phyloP scores from a whole-genome alignment of 495 filamentous ascomycete species.

The Penicillium bialowiezense region DNA sequence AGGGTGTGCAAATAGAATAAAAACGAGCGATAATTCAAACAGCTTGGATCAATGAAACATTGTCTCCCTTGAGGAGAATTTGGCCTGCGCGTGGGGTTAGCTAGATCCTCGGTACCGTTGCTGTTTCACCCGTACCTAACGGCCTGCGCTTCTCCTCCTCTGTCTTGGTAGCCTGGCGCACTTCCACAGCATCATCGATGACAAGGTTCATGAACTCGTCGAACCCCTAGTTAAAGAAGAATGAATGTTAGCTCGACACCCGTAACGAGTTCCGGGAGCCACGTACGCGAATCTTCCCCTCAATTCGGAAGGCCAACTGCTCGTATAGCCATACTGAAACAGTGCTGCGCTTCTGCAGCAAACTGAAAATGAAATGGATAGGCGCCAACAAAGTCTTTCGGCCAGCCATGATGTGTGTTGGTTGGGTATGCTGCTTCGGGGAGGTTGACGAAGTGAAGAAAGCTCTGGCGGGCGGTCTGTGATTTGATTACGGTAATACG shows the following conservation, averaged over 20 bases:
- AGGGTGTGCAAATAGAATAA: slow-evolving; percentile 26
- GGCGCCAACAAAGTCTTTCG: slow-evolving; percentile 92
- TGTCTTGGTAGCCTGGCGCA: slow-evolving; percentile 78
- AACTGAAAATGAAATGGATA: slow-evolving; percentile 98
- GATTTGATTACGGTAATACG: slow-evolving; percentile 26
- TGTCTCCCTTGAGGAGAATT: slow-evolving; percentile 96
- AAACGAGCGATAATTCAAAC: slow-evolving; percentile 36
- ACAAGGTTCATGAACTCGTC: slow-evolving; percentile 99
- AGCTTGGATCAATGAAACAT: slow-evolving; percentile 90
- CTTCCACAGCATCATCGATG: slow-evolving; percentile 91
- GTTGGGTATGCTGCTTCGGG: slow-evolving; percentile 4
- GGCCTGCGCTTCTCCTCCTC: slow-evolving; percentile 74
- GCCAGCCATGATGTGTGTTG: slow-evolving; percentile 64
- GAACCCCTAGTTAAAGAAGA: slow-evolving; percentile 67
- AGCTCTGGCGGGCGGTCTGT: slow-evolving; percentile 26
- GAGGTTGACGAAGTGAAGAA: slow-evolving; percentile 6
- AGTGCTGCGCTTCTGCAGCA: slow-evolving; percentile 81
- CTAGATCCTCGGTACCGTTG: neutral
- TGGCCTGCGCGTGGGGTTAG: slow-evolving; percentile 61
- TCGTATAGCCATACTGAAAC: slow-evolving; percentile 97
- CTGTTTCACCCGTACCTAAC: slow-evolving; percentile 61
- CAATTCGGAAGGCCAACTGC: slow-evolving; percentile 87
- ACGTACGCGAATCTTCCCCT: slow-evolving; percentile 85
- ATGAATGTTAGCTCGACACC: slow-evolving; percentile 1
- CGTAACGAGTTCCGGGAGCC: neutral